Base-by-base conservation (phyloP, 1,284 basidiomycete genomes). In the Bjerkandera adusta region DNA sequence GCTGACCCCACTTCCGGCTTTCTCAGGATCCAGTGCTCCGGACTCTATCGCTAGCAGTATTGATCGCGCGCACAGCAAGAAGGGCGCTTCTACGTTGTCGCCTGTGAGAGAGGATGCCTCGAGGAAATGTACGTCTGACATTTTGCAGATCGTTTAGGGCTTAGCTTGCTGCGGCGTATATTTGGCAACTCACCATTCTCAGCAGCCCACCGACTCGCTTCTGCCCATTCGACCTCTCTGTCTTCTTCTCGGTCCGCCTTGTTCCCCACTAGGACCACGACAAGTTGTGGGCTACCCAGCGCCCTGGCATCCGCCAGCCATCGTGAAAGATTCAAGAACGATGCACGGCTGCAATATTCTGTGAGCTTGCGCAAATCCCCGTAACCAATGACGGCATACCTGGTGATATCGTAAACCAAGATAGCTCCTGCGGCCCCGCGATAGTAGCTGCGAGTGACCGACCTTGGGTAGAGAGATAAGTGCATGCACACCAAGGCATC, bases 401-500 rank as follows among this genome's bases (percentile, higher is more conserved):
- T 88, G 39, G 95, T 97, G 60, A 98, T 96, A 68, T 97, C 95
- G 69, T 97, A 98, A 1, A 97, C 93, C 15, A 98, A 77, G 45
- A 98, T 83, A 27, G 88, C 92, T n/a, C 92, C 92, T 3, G 92
- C 92, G 12, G 96, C 92, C 16, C 94, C 94, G 44, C 96, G 83
- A 67, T 98, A 98, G 68, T 99, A 98, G 61, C 91, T 95, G 53
- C 95, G 75, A 10, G 96, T 98, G 12, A 99, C 96, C n/a, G 92
- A 95, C 57, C 92, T 90, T 57, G 36, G 40, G n/a, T n/a, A n/a
- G n/a, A n/a, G n/a, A n/a, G n/a, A n/a, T n/a, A n/a, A n/a, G n/a
- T n/a, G n/a, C n/a, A n/a, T n/a, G n/a, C n/a, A n/a, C n/a, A n/a
- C n/a, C n/a, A n/a, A n/a, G n/a, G n/a, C n/a, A n/a, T n/a, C n/a